Conservation (phyloP, 345 rosid genomes). For the Sonneratia caseolaris region DNA sequence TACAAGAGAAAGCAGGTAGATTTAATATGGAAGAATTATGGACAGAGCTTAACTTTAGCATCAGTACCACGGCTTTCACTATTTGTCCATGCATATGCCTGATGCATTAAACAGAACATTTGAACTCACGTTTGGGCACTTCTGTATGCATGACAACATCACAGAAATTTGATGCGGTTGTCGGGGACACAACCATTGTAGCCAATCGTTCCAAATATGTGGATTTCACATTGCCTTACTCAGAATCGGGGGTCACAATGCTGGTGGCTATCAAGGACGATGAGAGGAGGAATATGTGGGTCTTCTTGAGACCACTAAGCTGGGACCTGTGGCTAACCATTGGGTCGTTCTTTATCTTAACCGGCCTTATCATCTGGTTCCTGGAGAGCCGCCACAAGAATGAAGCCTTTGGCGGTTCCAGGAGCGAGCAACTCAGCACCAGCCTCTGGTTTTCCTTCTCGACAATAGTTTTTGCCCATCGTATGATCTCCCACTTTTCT, state of each 20-base stretch:
- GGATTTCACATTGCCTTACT: constrained; percentile 64
- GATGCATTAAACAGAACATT: too few relatives aligned
- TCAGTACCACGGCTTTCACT: too few relatives aligned
- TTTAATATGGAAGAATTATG: too few relatives aligned
- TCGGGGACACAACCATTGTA: constrained; percentile 59
- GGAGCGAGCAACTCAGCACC: constrained; percentile 32
- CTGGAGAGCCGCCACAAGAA: constrained; percentile 67
- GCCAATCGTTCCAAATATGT: constrained; percentile 32
- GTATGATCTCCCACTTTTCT: background rate
- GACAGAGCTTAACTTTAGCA: too few relatives aligned
- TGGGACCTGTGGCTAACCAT: constrained; percentile 53
- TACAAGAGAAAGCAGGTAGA: too few relatives aligned
- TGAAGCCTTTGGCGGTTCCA: constrained; percentile 48
- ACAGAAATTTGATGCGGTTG: constrained; percentile 44
- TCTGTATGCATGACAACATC: too few relatives aligned
- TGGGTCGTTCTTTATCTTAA: constrained; percentile 35
- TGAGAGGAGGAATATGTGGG: constrained; percentile 39
- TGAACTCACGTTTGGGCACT: too few relatives aligned
- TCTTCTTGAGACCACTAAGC: constrained; percentile 55
- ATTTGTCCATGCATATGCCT: too few relatives aligned
- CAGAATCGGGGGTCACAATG: constrained; percentile 69
- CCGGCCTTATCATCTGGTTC: constrained; percentile 56
- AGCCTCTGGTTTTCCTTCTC: constrained; percentile 75
- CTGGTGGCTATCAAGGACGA: constrained; percentile 39
- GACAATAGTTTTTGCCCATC: constrained; percentile 44